A percentile compares a stretch with the other conserved stretches of the same genome.
These are phyloP conservation scores for Myriangium duriaei DNA, from an alignment of 2,329 filamentous ascomycete genomes.

Conservation along the genomic window DNA sequence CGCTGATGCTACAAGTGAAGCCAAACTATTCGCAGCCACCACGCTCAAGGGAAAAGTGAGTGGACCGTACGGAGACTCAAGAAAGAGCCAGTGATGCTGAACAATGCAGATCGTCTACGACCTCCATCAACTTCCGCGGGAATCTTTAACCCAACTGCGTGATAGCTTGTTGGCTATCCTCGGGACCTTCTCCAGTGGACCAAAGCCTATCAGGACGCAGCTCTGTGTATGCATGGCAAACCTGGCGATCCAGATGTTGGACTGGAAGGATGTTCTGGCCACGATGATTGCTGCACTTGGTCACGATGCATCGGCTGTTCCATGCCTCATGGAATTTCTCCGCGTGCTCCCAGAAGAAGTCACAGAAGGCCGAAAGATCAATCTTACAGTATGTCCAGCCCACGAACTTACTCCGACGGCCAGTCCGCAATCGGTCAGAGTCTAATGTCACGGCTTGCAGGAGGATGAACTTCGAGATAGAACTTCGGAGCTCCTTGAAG, in stretches of 20 bases:
- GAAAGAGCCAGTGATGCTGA: conserved; percentile 14
- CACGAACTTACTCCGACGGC: neutral
- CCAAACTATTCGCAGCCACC: conserved; percentile 89
- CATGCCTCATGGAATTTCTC: conserved; percentile 88
- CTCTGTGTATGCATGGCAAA: conserved; percentile 90
- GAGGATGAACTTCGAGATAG: conserved; percentile 86
- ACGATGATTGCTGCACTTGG: conserved; percentile 70
- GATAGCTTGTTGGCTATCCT: conserved; percentile 73
- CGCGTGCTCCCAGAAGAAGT: conserved; percentile 97
- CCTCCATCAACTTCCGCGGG: conserved; percentile 70
- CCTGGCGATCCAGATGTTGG: conserved; percentile 87
- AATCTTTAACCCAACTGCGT: conserved; percentile 63
- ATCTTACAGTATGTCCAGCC: conserved; percentile 86
- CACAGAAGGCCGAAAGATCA: conserved; percentile 98
- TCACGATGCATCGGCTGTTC: conserved; percentile 62
- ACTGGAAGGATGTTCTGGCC: conserved; percentile 85
- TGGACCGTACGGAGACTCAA: conserved; percentile 12
- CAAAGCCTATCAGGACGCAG: conserved; percentile 68
- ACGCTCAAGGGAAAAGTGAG: conserved; percentile 93
- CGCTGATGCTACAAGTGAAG: conserved; percentile 60
- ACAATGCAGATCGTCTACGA: conserved; percentile 79
- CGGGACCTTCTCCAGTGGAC: conserved; percentile 67
- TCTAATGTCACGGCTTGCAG: conserved; percentile 42
- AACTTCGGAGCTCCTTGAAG: conserved; percentile 77
- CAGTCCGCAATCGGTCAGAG: conserved; percentile 20